These are phyloP conservation scores for Vitis hybrid DNA, from an alignment of 177 flowering plant genomes.

Conservation along the genomic window DNA sequence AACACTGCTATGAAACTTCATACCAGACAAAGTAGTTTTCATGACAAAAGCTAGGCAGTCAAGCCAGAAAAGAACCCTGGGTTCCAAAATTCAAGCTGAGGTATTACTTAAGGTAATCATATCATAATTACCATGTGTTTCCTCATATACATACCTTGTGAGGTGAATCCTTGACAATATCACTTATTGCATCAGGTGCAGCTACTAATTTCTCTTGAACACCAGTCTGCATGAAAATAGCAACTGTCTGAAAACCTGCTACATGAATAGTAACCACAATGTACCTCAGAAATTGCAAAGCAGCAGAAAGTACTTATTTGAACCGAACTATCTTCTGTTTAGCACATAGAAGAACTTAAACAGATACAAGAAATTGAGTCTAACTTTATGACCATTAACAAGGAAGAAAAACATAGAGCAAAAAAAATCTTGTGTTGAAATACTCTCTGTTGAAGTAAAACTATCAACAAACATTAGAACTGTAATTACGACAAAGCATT, in stretches of 20 bases:
- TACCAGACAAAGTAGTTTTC: too few species aligned
- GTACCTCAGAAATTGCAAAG: constrained; percentile 66
- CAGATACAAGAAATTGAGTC: neutral
- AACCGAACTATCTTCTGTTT: neutral
- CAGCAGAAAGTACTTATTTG: constrained; percentile 11
- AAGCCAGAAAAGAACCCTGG: too few species aligned
- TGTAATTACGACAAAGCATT: too few species aligned
- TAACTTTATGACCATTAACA: neutral
- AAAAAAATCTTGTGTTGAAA: too few species aligned
- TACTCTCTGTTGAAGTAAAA: too few species aligned
- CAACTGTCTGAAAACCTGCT: constrained; percentile 99
- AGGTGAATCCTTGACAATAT: constrained; percentile 70
- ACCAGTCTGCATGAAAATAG: constrained; percentile 99
- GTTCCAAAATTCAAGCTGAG: too few species aligned
- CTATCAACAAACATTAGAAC: too few species aligned
- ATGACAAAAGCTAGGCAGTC: too few species aligned
- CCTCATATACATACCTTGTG: constrained; percentile 60
- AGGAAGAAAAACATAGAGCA: neutral
- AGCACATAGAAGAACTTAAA: constrained; percentile 5
- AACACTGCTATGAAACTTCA: too few species aligned
- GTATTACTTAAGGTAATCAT: too few species aligned
- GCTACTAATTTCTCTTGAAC: constrained; percentile 49
- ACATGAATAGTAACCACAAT: constrained; percentile 79
- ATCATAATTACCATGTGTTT: neutral
- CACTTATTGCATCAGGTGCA: constrained; percentile 40